Percentiles rank a stretch among this genome's conserved stretches.
Conservation (phyloP, 2,329 filamentous ascomycete genomes). For the Sporothrix sp. region DNA sequence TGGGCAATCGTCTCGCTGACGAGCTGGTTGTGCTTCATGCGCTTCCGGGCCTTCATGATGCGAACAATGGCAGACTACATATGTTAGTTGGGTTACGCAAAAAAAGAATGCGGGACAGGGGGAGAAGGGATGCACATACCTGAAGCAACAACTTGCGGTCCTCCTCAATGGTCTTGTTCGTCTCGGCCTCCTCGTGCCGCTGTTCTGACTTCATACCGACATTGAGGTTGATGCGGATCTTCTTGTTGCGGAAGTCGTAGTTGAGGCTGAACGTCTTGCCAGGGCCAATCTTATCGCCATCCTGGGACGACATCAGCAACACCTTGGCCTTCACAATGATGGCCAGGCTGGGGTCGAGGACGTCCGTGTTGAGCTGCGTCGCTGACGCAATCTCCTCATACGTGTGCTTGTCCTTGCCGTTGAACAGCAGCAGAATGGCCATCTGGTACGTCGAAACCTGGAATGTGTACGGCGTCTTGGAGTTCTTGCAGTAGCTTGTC, state of each 20-base stretch:
- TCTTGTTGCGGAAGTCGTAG: conserved; percentile 96
- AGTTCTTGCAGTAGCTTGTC: conserved; percentile 80
- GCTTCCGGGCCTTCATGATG: conserved; percentile 99
- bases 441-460: conserved; percentile 98
- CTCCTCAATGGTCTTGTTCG: conserved; percentile 98
- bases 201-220: conserved; percentile 89
- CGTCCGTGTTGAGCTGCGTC: conserved; percentile 70
- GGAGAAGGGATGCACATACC: conserved; percentile 44
- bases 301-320: conserved; percentile 59
- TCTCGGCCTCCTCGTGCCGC: conserved; percentile 93
- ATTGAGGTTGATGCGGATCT: conserved; percentile 94
- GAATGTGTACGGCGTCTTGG: conserved; percentile 90
- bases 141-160: conserved; percentile 93
- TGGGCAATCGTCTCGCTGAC: conserved; percentile 94
- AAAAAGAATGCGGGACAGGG: background rate
- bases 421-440: conserved; percentile 90
- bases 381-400: conserved; percentile 82
- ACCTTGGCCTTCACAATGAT: conserved; percentile 93
- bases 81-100: conserved; percentile 12
- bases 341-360: conserved; percentile 73
- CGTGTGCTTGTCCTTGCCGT: conserved; percentile 73
- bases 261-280: conserved; percentile 79
- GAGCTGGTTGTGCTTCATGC: conserved; percentile 93
- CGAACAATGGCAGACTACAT: conserved; percentile 88
- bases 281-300: conserved; percentile 64